Evolutionary conservation across 2,329 filamentous ascomycete genomes (phyloP), one percentile per base, ranked within the genome.

Genomic region (Colletotrichum sidae): DNA sequence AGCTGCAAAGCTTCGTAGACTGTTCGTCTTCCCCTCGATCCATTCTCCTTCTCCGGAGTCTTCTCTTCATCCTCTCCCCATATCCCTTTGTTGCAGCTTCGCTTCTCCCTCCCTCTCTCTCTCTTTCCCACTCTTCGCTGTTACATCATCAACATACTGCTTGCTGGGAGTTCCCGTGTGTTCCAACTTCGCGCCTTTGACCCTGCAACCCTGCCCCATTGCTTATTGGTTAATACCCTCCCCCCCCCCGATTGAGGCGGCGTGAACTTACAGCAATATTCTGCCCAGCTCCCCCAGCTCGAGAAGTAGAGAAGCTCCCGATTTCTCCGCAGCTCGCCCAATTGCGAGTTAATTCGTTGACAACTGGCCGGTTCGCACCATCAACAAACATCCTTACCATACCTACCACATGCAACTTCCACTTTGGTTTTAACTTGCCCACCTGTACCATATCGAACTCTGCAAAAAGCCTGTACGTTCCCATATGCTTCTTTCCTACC

Each of bases 251-350:
- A 25, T 25, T 25, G 25, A 4, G 25, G 62, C 46, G 47, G 13
- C 38, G 57, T 56, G 62, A 61, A 65, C 62, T 65, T 65, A 62
- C 60, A 67, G 60, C 49, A 49, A 15, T 37, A 13, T 59, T 54
- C 54, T 52, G 54, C 35, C 47, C 35, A 63, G 58, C 63, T 13
- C 25, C 25, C 25, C 25, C 25, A 25, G 25, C 38, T 35, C 55
- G 57, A 49, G 46, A 57, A 56, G 53, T 56, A 63, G 63, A 25
- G 25, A 66, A 52, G 58, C 63, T 63, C 59, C 52, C 52, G 59
- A 45, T 47, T 47, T 37, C 54, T 55, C 47, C 63, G 49, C 53
- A 41, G n/a, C 25, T 6, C 37, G n/a, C 45, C 41, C 53, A 52
- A 34, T 49, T 45, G 25, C 58, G 54, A 53, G 56, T 45, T 33